Evolutionary conservation across 257 asterid species (phyloP), one percentile per base, ranked within the genome.

Genomic region (Nicotiana noctiflora): DNA sequence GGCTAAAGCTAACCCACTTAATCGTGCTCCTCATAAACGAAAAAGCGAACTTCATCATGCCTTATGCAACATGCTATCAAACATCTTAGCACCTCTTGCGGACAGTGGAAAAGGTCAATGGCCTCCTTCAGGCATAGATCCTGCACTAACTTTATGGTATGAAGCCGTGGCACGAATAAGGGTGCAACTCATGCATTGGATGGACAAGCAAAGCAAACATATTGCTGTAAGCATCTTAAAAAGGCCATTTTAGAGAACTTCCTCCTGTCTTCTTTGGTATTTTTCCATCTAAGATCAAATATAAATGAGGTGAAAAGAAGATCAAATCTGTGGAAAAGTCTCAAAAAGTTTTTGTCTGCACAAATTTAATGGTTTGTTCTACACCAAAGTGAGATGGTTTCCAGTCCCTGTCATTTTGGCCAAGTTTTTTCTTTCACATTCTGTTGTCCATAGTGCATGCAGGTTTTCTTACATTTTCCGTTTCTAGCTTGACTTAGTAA

Each of bases 21-120:
- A 89, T 87, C 98, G 98, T 82, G 90, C 97, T 85, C 97, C 99
- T 84, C 98, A 92, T 84, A 96, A 91, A 87, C 92, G 99, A 79
- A 96, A 96, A 89, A 96, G 99, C 80, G 99, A 96, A 89, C 96
- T 96, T 85, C 90, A 96, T 83, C 99, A 96, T 93, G 97, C 99
- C 44, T 88, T 96, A 46, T 96, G 99, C 94, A 96, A 92, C 89
- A 94, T 96, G 99, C 97, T 96, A 86, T 96, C 99, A 76, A 94
- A 91, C 87, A 96, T 96, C 85, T 84, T 96, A 83, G 99, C 98
- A 5, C 97, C 97, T 44, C 92, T 96, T 80, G 98, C 99, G 85
- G 98, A 96, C 86, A 90, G 96, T 84, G 98, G 98, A 83, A 94
- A 92, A 89, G 95, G 94, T 84, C 97, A 92, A 79, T 96, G 99